Percentiles rank a stretch among this genome's conserved stretches.
Evolutionary conservation across 176 grass and related monocot genomes (phyloP).

Genomic region (sorghum (Sorghum bicolor)): DNA sequence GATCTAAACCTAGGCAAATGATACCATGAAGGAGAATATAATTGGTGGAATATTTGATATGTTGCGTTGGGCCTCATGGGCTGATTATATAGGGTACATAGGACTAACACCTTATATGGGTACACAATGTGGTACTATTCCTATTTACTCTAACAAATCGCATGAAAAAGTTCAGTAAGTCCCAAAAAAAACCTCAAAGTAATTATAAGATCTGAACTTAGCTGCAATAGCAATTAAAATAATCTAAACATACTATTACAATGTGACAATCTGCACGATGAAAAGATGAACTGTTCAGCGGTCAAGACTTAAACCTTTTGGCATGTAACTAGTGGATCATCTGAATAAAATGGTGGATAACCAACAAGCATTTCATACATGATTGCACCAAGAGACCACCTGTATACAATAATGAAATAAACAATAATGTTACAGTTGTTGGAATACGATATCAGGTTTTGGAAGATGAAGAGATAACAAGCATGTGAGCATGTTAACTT

Average conservation of each 20-base stretch:
- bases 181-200: not conserved
- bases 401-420: constrained; percentile 27
- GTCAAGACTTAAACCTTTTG: constrained; percentile 46
- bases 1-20: too few relatives aligned
- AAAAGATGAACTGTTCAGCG: constrained; percentile 7
- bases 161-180: not conserved
- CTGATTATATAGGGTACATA: too few relatives aligned
- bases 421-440: constrained; percentile 18
- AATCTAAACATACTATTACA: constrained; percentile 7
- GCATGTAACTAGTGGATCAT: constrained; percentile 71
- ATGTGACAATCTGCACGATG: not conserved
- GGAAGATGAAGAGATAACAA: not conserved
- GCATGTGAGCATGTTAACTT: not conserved
- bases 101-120: too few relatives aligned
- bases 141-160: too few relatives aligned
- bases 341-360: constrained; percentile 75
- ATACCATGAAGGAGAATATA: too few relatives aligned
- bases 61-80: too few relatives aligned
- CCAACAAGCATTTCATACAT: constrained; percentile 92
- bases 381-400: constrained; percentile 88
- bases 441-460: not conserved
- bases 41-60: too few relatives aligned
- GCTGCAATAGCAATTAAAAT: not conserved
- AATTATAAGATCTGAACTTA: constrained; percentile 13
- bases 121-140: too few relatives aligned